These are phyloP conservation scores for Cucurbitaria berberidis DNA, from an alignment of 2,329 filamentous ascomycete genomes.

Conservation along the genomic window DNA sequence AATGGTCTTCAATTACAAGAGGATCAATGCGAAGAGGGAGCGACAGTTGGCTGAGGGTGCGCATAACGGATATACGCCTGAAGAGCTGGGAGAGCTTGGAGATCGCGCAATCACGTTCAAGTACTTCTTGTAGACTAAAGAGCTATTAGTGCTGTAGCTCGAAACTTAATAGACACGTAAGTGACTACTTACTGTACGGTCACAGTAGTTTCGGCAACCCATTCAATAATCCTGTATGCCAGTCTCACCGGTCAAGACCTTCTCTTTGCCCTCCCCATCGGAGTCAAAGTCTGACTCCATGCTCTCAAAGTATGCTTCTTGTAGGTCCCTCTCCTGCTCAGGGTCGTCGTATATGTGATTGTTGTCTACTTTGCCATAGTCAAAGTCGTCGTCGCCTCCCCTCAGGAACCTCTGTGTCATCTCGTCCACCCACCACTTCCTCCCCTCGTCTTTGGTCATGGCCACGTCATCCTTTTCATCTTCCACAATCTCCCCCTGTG, in stretches of 20 bases:
- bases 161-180: neutral
- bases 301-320: constrained; percentile 81
- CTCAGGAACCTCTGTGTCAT: constrained; percentile 76
- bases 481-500: constrained; percentile 62
- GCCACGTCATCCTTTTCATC: constrained; percentile 65
- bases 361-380: constrained; percentile 73
- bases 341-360: constrained; percentile 75
- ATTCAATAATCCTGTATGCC: constrained; percentile 56
- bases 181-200: neutral
- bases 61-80: constrained; percentile 52
- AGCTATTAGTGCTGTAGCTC: neutral
- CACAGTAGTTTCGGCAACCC: too few species aligned
- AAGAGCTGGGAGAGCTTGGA: constrained; percentile 64
- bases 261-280: constrained; percentile 51
- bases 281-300: constrained; percentile 73
- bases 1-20: constrained; percentile 59
- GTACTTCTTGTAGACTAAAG: constrained; percentile 59
- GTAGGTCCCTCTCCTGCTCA: constrained; percentile 64
- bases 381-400: constrained; percentile 78
- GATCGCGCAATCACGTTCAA: constrained; percentile 68
- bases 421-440: constrained; percentile 71
- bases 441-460: constrained; percentile 68
- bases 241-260: constrained; percentile 52
- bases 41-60: constrained; percentile 43
- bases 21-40: constrained; percentile 64